Percentiles rank a stretch among this genome's conserved stretches.
Evolutionary conservation across 2,329 filamentous ascomycete species (phyloP).

Genomic region (Meredithiella fracta): DNA sequence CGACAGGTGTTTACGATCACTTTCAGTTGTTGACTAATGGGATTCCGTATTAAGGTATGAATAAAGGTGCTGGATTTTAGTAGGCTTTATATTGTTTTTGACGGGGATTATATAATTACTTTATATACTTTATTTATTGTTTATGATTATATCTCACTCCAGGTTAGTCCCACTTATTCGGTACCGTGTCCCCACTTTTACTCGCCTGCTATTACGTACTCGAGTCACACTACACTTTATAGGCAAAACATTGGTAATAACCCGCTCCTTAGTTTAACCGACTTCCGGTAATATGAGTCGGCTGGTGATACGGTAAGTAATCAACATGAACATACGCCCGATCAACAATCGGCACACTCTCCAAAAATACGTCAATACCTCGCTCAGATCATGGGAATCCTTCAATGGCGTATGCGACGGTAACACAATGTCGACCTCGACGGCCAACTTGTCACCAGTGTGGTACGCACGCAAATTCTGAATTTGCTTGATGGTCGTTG

Average conservation of each 20-base stretch:
- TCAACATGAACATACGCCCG: conserved; percentile 53
- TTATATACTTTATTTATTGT: background rate
- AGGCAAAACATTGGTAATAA: background rate
- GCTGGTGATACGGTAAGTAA: conserved; percentile 45
- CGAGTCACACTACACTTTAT: background rate
- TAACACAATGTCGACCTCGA: conserved; percentile 67
- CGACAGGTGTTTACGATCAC: conserved; percentile 90
- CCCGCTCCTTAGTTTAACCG: conserved; percentile 7
- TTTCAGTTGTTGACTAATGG: conserved; percentile 96
- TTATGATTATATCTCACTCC: background rate
- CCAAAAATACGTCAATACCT: conserved; percentile 67
- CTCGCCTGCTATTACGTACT: background rate
- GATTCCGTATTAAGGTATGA: conserved; percentile 59
- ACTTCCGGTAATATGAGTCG: conserved; percentile 34
- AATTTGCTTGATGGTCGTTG: conserved; percentile 70
- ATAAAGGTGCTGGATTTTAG: background rate
- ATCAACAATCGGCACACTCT: conserved; percentile 66
- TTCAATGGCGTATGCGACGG: conserved; percentile 59
- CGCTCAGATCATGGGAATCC: conserved; percentile 64
- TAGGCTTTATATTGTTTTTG: background rate
- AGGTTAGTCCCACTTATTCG: too few species aligned
- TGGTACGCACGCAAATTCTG: conserved; percentile 77
- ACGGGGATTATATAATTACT: background rate
- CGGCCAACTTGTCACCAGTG: conserved; percentile 68
- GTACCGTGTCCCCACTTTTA: background rate